These are phyloP conservation scores for Escovopsis weberi DNA, from an alignment of 2,329 filamentous ascomycete genomes.

Conservation along the genomic window DNA sequence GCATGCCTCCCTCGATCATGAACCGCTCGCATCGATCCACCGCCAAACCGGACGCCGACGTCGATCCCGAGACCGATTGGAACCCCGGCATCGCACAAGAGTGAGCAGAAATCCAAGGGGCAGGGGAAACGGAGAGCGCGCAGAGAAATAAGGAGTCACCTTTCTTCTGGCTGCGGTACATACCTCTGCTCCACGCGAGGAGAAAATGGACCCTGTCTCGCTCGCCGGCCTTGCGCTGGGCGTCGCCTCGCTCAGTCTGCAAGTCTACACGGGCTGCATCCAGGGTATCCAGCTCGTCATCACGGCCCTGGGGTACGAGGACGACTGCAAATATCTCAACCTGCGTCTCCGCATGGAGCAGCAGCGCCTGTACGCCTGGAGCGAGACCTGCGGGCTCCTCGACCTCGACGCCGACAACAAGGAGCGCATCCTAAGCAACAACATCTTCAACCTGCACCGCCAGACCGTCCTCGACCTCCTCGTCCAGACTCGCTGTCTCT, in stretches of 20 bases:
- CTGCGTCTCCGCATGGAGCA: slow-evolving; percentile 34
- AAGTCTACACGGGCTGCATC: slow-evolving; percentile 32
- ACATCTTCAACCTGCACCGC: slow-evolving; percentile 32
- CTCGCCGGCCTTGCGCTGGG: slow-evolving; percentile 27
- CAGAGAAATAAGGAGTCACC: too few species aligned
- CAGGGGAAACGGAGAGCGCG: too few species aligned
- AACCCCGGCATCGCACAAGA: too few species aligned
- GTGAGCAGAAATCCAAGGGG: too few species aligned
- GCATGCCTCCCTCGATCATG: too few species aligned
- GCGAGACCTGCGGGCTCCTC: slow-evolving; percentile 32
- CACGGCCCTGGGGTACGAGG: slow-evolving; percentile 31
- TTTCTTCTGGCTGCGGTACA: too few species aligned
- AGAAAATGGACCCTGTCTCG: slow-evolving; percentile 28
- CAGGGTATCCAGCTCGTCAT: slow-evolving; percentile 33
- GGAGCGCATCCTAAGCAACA: slow-evolving; percentile 28
- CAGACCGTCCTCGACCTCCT: slow-evolving; percentile 34
- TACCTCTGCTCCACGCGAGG: too few species aligned
- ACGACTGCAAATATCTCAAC: slow-evolving; percentile 33
- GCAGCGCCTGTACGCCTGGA: slow-evolving; percentile 34
- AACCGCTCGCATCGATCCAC: too few species aligned
- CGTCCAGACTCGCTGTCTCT: slow-evolving; percentile 31
- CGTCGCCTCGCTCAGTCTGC: slow-evolving; percentile 30
- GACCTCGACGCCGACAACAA: slow-evolving; percentile 27
- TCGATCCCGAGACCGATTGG: too few species aligned
- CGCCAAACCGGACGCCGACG: too few species aligned